These are phyloP conservation scores for Blastosporella zonata DNA, from an alignment of 1,284 basidiomycete genomes.

Conservation along the genomic window DNA sequence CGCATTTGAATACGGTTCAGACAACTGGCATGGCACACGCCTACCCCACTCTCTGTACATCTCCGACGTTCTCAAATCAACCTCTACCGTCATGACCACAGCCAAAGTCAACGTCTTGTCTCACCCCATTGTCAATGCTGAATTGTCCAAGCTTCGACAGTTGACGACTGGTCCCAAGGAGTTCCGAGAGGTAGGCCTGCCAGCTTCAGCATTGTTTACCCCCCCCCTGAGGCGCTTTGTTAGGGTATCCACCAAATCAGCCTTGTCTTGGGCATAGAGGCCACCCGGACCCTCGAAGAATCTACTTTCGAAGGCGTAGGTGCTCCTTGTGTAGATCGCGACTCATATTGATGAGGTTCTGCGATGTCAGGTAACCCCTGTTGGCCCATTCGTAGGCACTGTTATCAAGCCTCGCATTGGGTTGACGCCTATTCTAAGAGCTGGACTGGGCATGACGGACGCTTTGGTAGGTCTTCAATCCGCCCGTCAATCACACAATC, in stretches of 20 bases:
- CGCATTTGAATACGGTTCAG: background rate
- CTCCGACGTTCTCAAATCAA: background rate
- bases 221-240: slow-evolving; percentile 2
- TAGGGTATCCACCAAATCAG: slow-evolving; percentile 72
- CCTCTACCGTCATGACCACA: slow-evolving; percentile 24
- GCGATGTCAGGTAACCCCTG: slow-evolving; percentile 53
- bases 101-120: slow-evolving; percentile 50
- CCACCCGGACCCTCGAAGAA: slow-evolving; percentile 62
- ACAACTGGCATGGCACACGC: background rate
- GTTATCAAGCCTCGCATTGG: slow-evolving; percentile 75
- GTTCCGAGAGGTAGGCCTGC: slow-evolving; percentile 65
- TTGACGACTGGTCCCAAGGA: slow-evolving; percentile 64
- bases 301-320: slow-evolving; percentile 61
- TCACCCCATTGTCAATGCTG: slow-evolving; percentile 72
- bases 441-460: slow-evolving; percentile 93
- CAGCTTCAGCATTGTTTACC: background rate
- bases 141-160: slow-evolving; percentile 69
- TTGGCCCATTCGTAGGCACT: slow-evolving; percentile 65
- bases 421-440: slow-evolving; percentile 87
- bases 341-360: slow-evolving; percentile 1
- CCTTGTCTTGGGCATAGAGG: slow-evolving; percentile 73
- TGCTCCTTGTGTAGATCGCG: slow-evolving; percentile 12
- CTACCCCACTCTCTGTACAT: slow-evolving; percentile 8
- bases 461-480: slow-evolving; percentile 45
- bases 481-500: background rate